phyloP scores from a whole-genome alignment of 495 filamentous ascomycete genomes.

The Filosporella fistucella region DNA sequence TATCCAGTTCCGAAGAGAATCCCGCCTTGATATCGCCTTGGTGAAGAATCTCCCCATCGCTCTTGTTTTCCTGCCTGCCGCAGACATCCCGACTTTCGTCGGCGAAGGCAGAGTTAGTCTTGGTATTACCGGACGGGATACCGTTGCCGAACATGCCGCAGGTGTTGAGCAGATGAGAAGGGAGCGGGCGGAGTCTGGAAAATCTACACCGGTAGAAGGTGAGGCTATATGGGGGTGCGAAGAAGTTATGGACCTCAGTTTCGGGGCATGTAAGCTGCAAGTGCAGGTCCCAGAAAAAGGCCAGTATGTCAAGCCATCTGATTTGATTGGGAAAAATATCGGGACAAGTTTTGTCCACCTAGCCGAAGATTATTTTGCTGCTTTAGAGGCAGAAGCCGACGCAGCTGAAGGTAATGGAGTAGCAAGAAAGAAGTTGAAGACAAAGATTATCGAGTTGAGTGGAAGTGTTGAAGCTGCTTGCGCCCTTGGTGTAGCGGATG shows the following conservation, averaged over 20 bases:
- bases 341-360: conserved; percentile 92
- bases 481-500: conserved; percentile 91
- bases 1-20: conserved; percentile 92
- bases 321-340: conserved; percentile 90
- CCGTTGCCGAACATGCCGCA: conserved; percentile 87
- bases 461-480: conserved; percentile 97
- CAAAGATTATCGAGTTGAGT: conserved; percentile 87
- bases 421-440: conserved; percentile 47
- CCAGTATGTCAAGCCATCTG: conserved; percentile 55
- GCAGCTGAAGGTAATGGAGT: conserved; percentile 23
- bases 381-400: conserved; percentile 56
- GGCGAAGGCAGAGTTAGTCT: conserved; percentile 91
- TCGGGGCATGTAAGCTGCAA: conserved; percentile 87
- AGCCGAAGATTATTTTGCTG: conserved; percentile 72
- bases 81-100: conserved; percentile 95
- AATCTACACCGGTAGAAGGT: conserved; percentile 34
- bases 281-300: conserved; percentile 94
- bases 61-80: conserved; percentile 93
- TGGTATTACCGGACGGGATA: conserved; percentile 90
- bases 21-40: conserved; percentile 90
- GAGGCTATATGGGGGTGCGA: conserved; percentile 54
- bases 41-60: conserved; percentile 94
- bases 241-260: conserved; percentile 82
- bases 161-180: conserved; percentile 50
- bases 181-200: conserved; percentile 48